These are phyloP conservation scores for Eimeria sp. DNA, from an alignment of 169 alveolate species.

Conservation along the genomic window DNA sequence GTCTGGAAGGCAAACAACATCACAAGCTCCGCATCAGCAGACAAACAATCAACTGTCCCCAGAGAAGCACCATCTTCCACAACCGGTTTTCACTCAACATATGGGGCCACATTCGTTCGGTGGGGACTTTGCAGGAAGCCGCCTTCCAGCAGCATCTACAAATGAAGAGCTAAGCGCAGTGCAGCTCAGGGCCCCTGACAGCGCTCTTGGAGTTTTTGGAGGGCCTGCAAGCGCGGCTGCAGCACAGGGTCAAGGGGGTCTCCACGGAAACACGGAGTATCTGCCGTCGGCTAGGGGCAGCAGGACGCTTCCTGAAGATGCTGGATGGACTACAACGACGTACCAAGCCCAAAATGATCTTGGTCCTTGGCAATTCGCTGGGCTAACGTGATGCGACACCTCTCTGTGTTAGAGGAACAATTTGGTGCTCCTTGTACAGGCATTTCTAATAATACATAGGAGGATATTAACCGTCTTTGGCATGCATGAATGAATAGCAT, in stretches of 20 bases:
- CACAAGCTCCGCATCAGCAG: not conserved
- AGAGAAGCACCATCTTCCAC: constrained; percentile 8
- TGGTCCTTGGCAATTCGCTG: constrained; percentile 77
- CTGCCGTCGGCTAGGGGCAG: constrained; percentile 75
- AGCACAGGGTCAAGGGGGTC: not conserved
- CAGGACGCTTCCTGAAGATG: constrained; percentile 72
- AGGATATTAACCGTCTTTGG: not conserved
- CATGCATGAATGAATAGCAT: not conserved
- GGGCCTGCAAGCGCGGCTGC: constrained; percentile 22
- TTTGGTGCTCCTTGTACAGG: not conserved
- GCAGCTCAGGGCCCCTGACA: constrained; percentile 65
- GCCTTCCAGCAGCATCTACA: constrained; percentile 4
- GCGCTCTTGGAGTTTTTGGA: constrained; percentile 49
- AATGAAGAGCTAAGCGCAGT: constrained; percentile 49
- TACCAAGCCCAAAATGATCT: constrained; percentile 41
- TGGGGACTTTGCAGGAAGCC: not conserved
- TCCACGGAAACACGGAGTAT: not conserved
- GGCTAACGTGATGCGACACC: not conserved
- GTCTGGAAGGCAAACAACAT: not conserved
- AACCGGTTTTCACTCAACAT: constrained; percentile 15
- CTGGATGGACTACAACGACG: constrained; percentile 55
- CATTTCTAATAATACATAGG: not conserved
- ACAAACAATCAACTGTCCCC: not conserved
- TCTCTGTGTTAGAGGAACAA: not conserved
- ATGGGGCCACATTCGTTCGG: not conserved